Evolutionary conservation across 805 yeast genomes (phyloP), one percentile per base, ranked within the genome.

Genomic region (Torulaspora indica): DNA sequence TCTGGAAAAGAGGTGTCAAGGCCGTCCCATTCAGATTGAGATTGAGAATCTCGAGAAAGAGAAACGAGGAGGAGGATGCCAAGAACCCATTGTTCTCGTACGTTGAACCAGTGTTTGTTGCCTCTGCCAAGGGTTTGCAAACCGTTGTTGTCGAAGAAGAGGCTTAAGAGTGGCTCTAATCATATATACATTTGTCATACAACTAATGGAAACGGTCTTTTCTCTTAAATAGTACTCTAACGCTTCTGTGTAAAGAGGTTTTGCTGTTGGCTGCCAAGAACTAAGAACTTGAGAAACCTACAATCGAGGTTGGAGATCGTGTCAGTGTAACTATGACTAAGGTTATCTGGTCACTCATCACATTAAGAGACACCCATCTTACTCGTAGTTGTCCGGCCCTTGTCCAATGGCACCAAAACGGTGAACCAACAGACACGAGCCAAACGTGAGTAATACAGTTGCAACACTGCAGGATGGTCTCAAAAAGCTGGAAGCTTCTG

Each of bases 41-140:
- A 81, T 81, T 93, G 73, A 90, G 96, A 81, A 90, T 93, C 78
- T 89, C 98, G 57, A 85, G 96, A 84, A 93, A 85, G 90, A 88
- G 98, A 82, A 93, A 93, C 81, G 97, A 93, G 76, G 98, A 93
- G 81, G 98, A 93, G 81, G 91, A 88, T 72, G 97, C 98, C 69
- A 85, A 84, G 82, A 90, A 88, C 79, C 88, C 90, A 74, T 82
- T 93, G 74, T 93, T 87, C 81, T 89, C 98, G 62, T 90, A 79
- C 76, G 98, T 93, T 69, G 98, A 93, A 82, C 91, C 95, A 69
- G 96, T 93, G 72, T 75, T 77, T 69, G 97, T 93, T 68, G 85
- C 96, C 70, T 71, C 95, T 58, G 81, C 87, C 76, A 93, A 93
- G 84, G 97, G 97, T 78, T 86, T 93, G 75, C 83, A 89, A 77